Evolutionary conservation across 2,329 filamentous ascomycete species (phyloP).

Genomic region (Cladobotryum protrusum): DNA sequence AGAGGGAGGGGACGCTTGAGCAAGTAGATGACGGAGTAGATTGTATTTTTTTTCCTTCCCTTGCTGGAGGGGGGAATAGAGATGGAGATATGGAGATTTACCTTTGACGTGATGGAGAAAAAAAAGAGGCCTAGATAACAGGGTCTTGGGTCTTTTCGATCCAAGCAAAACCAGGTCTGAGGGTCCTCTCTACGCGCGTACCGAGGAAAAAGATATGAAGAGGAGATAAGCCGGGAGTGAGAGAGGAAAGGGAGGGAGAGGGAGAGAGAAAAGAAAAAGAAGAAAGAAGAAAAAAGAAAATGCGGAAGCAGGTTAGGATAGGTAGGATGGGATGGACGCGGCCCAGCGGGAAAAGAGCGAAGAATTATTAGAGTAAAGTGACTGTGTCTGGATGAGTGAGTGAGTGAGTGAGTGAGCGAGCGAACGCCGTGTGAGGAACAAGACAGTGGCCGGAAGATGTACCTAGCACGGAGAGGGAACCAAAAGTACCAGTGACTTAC

Average conservation of each 20-base stretch:
- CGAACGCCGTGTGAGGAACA: slow-evolving; percentile 10
- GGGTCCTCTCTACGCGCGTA: not conserved
- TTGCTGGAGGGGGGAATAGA: slow-evolving; percentile 6
- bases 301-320: not conserved
- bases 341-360: too few species aligned
- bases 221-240: not conserved
- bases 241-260: not conserved
- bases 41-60: too few species aligned
- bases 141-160: slow-evolving; percentile 8
- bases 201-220: not conserved
- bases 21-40: not conserved
- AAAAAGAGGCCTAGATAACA: not conserved
- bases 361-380: too few species aligned
- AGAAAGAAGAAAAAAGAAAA: not conserved
- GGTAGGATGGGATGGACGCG: too few species aligned
- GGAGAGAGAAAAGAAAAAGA: not conserved
- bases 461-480: slow-evolving; percentile 5
- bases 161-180: slow-evolving; percentile 1
- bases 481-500: not conserved
- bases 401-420: slow-evolving; percentile 19
- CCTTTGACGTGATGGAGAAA: not conserved
- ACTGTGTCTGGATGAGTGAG: not conserved
- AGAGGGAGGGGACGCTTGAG: not conserved
- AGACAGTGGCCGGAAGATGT: slow-evolving; percentile 12
- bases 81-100: slow-evolving; percentile 2